Percentiles rank a stretch among this genome's conserved stretches.
phyloP scores from a whole-genome alignment of 192 early-diverging fungal genomes.

The Borealophlyctis nickersoniae region DNA sequence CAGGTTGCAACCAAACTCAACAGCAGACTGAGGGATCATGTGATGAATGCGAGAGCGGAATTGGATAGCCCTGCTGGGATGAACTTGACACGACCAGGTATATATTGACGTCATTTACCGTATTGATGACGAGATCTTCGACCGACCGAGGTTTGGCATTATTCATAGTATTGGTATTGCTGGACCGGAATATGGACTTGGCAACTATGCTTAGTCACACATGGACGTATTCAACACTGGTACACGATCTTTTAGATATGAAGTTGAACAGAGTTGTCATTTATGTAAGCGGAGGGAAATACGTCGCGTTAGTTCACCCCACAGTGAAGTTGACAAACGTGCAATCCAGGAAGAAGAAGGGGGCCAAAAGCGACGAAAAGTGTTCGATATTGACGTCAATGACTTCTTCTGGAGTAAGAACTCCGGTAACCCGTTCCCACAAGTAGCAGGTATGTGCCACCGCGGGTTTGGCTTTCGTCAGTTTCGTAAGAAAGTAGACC shows the following conservation, averaged over 20 bases:
- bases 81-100: conserved; percentile 55
- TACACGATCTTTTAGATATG: conserved; percentile 95
- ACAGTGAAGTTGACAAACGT: background rate
- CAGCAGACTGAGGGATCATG: conserved; percentile 82
- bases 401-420: conserved; percentile 96
- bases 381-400: conserved; percentile 81
- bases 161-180: conserved; percentile 70
- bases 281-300: conserved; percentile 24
- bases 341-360: conserved; percentile 45
- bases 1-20: conserved; percentile 90
- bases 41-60: conserved; percentile 82
- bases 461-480: background rate
- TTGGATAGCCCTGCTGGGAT: conserved; percentile 62
- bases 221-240: conserved; percentile 96
- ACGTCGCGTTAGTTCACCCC: background rate
- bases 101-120: background rate
- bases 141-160: background rate
- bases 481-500: no score
- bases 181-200: conserved; percentile 92
- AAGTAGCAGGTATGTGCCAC: conserved; percentile 72
- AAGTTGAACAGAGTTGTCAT: conserved; percentile 82
- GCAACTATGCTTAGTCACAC: conserved; percentile 90
- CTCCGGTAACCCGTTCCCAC: conserved; percentile 89
- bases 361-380: conserved; percentile 62
- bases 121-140: background rate